A percentile compares a stretch with the other conserved stretches of the same genome.
phyloP scores from a whole-genome alignment of 352 stramenopile genomes.

The Thraustochytrium sp. region DNA sequence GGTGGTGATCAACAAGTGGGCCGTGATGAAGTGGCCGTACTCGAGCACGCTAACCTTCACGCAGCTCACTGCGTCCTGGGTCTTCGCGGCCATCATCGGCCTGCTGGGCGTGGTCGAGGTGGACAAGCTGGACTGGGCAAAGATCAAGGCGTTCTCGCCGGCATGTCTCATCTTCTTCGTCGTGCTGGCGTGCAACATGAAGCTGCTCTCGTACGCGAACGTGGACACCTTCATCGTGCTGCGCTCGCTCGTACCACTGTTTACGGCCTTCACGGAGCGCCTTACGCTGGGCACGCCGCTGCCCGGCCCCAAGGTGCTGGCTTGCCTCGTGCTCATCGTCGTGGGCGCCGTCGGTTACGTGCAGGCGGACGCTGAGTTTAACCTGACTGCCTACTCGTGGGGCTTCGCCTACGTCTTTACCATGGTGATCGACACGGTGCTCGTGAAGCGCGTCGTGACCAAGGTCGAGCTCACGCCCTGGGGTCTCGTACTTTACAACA shows the following conservation, averaged over 20 bases:
- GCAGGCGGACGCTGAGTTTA: conserved; percentile 56
- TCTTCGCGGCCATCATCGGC: conserved; percentile 4
- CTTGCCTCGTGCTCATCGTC: conserved; percentile 58
- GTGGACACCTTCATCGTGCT: conserved; percentile 79
- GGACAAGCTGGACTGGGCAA: conserved; percentile 51
- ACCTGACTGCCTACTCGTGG: conserved; percentile 20
- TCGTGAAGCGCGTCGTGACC: conserved; percentile 35
- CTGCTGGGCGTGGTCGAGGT: conserved; percentile 50
- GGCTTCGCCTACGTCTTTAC: conserved; percentile 19
- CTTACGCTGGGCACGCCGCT: conserved; percentile 64
- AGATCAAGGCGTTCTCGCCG: conserved; percentile 54
- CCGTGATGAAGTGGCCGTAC: conserved; percentile 24
- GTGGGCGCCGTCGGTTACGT: conserved; percentile 63
- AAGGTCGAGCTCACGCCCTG: conserved; percentile 37
- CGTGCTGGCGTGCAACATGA: conserved; percentile 71
- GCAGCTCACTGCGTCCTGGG: conserved; percentile 33
- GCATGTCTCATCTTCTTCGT: conserved; percentile 62
- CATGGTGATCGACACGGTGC: conserved; percentile 40
- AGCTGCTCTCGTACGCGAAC: conserved; percentile 61
- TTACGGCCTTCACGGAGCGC: conserved; percentile 63
- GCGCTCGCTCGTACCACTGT: conserved; percentile 59
- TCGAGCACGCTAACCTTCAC: conserved; percentile 30
- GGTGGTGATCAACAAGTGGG: conserved; percentile 41
- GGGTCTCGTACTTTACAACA: conserved; percentile 40
- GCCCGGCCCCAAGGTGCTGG: conserved; percentile 55